These are phyloP conservation scores for Pseudogymnoascus pannorum DNA, from an alignment of 2,329 filamentous ascomycete genomes.

Conservation along the genomic window DNA sequence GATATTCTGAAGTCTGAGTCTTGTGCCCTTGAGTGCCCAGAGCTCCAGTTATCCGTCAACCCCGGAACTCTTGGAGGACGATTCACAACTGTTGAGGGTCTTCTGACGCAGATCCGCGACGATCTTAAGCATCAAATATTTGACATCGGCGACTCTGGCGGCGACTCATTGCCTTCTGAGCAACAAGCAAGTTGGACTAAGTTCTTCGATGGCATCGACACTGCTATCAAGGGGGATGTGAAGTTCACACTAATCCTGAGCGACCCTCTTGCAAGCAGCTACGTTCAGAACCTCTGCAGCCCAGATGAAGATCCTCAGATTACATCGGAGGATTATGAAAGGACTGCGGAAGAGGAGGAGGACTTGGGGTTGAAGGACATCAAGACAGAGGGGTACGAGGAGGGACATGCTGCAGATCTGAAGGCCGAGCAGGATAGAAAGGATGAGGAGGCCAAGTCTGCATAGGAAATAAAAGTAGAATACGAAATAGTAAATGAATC, in stretches of 20 bases:
- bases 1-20: conserved; percentile 97
- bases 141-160: conserved; percentile 60
- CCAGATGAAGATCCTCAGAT: conserved; percentile 72
- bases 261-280: conserved; percentile 87
- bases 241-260: conserved; percentile 77
- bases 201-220: conserved; percentile 73
- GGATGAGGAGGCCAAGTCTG: conserved; percentile 11
- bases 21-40: conserved; percentile 77
- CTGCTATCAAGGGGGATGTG: conserved; percentile 71
- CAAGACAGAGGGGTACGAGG: conserved; percentile 81
- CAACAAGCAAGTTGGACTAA: conserved; percentile 67
- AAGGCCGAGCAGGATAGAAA: conserved; percentile 23
- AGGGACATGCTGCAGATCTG: conserved; percentile 36
- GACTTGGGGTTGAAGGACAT: conserved; percentile 87
- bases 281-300: conserved; percentile 83
- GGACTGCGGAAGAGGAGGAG: conserved; percentile 89
- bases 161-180: conserved; percentile 65
- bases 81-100: conserved; percentile 93
- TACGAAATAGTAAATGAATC: neutral
- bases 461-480: neutral
- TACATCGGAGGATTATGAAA: conserved; percentile 70
- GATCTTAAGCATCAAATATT: conserved; percentile 87
- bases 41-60: conserved; percentile 80
- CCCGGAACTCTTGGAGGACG: conserved; percentile 90
- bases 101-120: conserved; percentile 84